Conservation (phyloP, 768 basidiomycete species). For the Termitomyces sp. region DNA sequence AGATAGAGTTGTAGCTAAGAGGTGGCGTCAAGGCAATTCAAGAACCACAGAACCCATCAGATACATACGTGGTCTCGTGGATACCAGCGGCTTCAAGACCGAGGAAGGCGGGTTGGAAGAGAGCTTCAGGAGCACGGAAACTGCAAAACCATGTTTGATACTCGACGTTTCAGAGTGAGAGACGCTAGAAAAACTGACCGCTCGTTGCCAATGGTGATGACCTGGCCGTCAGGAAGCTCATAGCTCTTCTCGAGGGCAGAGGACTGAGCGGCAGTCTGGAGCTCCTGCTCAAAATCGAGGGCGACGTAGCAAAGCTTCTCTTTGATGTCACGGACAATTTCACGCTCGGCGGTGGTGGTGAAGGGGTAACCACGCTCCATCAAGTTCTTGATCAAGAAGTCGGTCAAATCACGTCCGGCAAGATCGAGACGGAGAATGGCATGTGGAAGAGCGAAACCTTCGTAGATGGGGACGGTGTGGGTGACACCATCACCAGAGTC, state of each 20-base stretch:
- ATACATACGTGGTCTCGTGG: conserved; percentile 77
- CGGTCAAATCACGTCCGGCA: conserved; percentile 90
- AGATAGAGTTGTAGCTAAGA: conserved; percentile 77
- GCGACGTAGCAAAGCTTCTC: conserved; percentile 96
- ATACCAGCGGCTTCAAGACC: conserved; percentile 90
- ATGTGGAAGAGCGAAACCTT: conserved; percentile 89
- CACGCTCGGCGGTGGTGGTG: conserved; percentile 90
- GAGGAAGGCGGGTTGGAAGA: conserved; percentile 91
- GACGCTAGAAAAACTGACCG: conserved; percentile 63
- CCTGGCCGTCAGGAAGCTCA: conserved; percentile 89
- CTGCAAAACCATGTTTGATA: conserved; percentile 53
- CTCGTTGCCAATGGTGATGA: conserved; percentile 94
- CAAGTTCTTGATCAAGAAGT: conserved; percentile 77
- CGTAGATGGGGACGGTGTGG: conserved; percentile 96
- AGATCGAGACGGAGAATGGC: conserved; percentile 91
- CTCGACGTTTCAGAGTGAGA: conserved; percentile 40
- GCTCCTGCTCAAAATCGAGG: conserved; percentile 90
- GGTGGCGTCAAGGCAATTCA: not conserved
- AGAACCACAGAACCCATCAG: conserved; percentile 1
- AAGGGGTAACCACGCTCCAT: conserved; percentile 92
- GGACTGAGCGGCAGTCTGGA: conserved; percentile 86
- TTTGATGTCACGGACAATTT: conserved; percentile 97
- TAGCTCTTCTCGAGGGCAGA: conserved; percentile 92
- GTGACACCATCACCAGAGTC: conserved; percentile 97
- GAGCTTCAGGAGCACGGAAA: conserved; percentile 90